Evolutionary conservation across 768 basidiomycete genomes (phyloP).

Genomic region (Boletus sp.): DNA sequence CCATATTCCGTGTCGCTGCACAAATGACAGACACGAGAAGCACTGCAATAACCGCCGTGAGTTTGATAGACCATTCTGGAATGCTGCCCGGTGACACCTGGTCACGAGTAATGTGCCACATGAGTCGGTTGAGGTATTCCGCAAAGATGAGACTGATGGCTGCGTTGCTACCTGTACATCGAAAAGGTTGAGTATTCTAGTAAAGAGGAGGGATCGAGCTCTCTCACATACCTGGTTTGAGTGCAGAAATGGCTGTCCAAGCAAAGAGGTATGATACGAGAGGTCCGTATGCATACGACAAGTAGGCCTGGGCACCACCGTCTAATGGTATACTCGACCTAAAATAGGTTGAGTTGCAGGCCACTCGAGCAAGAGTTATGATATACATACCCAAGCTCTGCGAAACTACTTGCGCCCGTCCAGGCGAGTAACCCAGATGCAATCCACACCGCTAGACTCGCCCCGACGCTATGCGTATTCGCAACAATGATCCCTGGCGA

Average conservation of each 20-base stretch:
- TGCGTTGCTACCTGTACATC: constrained; percentile 60
- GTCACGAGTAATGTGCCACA: constrained; percentile 72
- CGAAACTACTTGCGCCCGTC: constrained; percentile 95
- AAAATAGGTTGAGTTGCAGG: not conserved
- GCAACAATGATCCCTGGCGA: constrained; percentile 91
- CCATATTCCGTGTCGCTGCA: constrained; percentile 71
- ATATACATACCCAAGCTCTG: constrained; percentile 75
- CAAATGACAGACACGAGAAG: constrained; percentile 74
- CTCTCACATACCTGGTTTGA: constrained; percentile 67
- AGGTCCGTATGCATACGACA: constrained; percentile 86
- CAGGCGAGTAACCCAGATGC: constrained; percentile 82
- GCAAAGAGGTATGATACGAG: constrained; percentile 88
- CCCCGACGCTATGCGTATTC: constrained; percentile 86
- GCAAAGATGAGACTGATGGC: constrained; percentile 88
- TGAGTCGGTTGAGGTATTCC: constrained; percentile 89
- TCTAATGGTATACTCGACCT: constrained; percentile 39
- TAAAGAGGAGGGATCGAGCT: not conserved
- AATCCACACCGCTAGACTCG: constrained; percentile 85
- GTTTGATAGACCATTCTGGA: constrained; percentile 89
- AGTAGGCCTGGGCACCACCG: constrained; percentile 72
- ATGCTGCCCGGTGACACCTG: constrained; percentile 75
- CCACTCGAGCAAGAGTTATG: not conserved
- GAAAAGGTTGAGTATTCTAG: constrained; percentile 2
- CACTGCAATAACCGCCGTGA: constrained; percentile 76
- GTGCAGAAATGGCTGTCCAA: constrained; percentile 89